A percentile compares a stretch with the other conserved stretches of the same genome.
These are phyloP conservation scores for Cotoneaster glaucophyllus DNA, from an alignment of 306 rosid genomes.

Conservation along the genomic window DNA sequence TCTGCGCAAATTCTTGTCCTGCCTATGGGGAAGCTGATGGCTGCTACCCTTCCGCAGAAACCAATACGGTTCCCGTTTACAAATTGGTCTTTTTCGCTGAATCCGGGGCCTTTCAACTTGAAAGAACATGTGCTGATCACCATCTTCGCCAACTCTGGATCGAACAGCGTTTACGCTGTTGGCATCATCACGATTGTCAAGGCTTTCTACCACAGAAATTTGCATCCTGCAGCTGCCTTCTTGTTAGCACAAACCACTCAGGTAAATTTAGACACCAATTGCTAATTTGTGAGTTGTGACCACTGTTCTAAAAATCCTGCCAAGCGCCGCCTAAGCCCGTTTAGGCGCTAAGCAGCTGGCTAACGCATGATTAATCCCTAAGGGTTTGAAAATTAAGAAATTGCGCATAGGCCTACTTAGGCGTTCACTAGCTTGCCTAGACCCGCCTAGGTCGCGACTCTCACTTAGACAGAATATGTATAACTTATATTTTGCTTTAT, in stretches of 20 bases:
- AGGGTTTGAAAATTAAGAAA: no score
- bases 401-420: fast-evolving
- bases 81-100: slow-evolving; percentile 25
- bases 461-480: fast-evolving
- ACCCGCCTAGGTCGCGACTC: no score
- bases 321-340: no score
- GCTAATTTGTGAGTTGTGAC: not conserved
- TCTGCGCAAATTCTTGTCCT: slow-evolving; percentile 29
- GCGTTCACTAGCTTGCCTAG: fast-evolving
- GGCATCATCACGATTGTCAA: slow-evolving; percentile 23
- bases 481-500: no score
- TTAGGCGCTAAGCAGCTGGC: no score
- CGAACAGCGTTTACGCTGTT: slow-evolving; percentile 23
- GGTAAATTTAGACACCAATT: slow-evolving; percentile 7
- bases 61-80: not conserved
- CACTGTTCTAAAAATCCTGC: no score
- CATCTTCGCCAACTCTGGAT: slow-evolving; percentile 32
- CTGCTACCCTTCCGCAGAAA: slow-evolving; percentile 18
- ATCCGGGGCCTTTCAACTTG: slow-evolving; percentile 38
- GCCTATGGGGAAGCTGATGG: slow-evolving; percentile 34
- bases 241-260: slow-evolving; percentile 30
- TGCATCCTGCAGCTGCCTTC: slow-evolving; percentile 24
- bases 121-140: slow-evolving; percentile 40
- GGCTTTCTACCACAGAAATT: slow-evolving; percentile 18
- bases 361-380: no score